A percentile compares a stretch with the other conserved stretches of the same genome.
Conservation (phyloP, 208 protist species). For the Leishmania braziliensis region DNA sequence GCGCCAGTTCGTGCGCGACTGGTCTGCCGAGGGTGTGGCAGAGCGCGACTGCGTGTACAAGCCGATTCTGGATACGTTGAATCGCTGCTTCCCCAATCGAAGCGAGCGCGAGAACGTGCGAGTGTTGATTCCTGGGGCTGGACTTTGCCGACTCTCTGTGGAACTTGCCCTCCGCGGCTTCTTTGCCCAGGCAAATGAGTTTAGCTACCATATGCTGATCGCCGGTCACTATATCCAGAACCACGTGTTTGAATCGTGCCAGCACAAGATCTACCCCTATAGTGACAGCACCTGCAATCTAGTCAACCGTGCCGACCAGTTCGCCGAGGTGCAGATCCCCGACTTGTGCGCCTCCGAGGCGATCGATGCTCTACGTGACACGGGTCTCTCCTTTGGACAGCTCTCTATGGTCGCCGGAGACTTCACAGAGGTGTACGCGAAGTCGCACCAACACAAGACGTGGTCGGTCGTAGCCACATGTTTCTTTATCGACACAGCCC, state of each 20-base stretch:
- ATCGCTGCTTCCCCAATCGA: conserved; percentile 74
- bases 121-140: conserved; percentile 89
- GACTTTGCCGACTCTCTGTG: conserved; percentile 94
- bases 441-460: conserved; percentile 69
- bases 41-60: conserved; percentile 93
- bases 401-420: conserved; percentile 98
- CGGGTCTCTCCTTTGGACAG: conserved; percentile 67
- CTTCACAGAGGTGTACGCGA: conserved; percentile 96
- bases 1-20: conserved; percentile 96
- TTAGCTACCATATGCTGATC: conserved; percentile 98
- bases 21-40: conserved; percentile 88
- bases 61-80: conserved; percentile 85
- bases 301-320: conserved; percentile 86
- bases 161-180: conserved; percentile 94
- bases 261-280: conserved; percentile 93
- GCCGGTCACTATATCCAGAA: conserved; percentile 97
- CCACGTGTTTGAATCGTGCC: conserved; percentile 70
- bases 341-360: conserved; percentile 89
- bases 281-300: conserved; percentile 93
- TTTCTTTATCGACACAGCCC: conserved; percentile 98
- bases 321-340: conserved; percentile 88
- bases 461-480: conserved; percentile 95
- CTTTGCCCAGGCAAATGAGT: conserved; percentile 96
- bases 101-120: conserved; percentile 48
- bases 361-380: conserved; percentile 64